Percentiles rank a stretch among this genome's conserved stretches.
These are phyloP conservation scores for Cystofilobasidium capitatum DNA, from an alignment of 768 basidiomycete species.

Conservation along the genomic window DNA sequence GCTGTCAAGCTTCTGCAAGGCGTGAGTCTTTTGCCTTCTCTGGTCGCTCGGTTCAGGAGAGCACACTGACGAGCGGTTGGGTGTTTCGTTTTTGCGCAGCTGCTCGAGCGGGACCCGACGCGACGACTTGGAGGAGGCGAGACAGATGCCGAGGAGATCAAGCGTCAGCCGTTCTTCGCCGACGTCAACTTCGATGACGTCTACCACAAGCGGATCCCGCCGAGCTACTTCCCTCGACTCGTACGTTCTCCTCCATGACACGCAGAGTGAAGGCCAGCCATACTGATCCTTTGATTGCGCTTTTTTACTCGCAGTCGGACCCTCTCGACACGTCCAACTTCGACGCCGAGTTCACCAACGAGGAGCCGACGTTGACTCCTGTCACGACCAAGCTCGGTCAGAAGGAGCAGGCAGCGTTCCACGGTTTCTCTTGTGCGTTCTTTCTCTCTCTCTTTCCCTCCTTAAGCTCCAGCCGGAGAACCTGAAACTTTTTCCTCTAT, in stretches of 20 bases:
- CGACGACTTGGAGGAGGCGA: conserved; percentile 86
- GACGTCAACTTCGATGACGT: conserved; percentile 96
- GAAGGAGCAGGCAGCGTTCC: conserved; percentile 88
- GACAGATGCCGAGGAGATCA: conserved; percentile 92
- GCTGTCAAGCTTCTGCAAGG: conserved; percentile 92
- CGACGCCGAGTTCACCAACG: conserved; percentile 91
- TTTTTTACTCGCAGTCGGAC: conserved; percentile 50
- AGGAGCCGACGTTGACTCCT: conserved; percentile 93
- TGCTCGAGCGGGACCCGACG: conserved; percentile 80
- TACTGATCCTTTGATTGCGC: conserved; percentile 2
- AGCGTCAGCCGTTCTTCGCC: conserved; percentile 95
- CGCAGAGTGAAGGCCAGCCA: too few relatives aligned
- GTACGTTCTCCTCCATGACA: conserved; percentile 48
- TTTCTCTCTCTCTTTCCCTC: neutral
- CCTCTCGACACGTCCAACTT: conserved; percentile 73
- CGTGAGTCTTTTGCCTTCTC: conserved; percentile 43
- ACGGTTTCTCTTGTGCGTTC: conserved; percentile 77
- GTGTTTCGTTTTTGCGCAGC: conserved; percentile 43
- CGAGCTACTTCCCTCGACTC: conserved; percentile 93
- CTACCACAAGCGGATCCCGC: conserved; percentile 90
- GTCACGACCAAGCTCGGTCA: conserved; percentile 86
- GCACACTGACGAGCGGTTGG: neutral
- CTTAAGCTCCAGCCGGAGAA: neutral
- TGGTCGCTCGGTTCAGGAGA: neutral
- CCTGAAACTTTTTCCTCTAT: neutral